Base-by-base conservation (phyloP, 1,284 basidiomycete genomes). In the Tilletia walkeri region DNA sequence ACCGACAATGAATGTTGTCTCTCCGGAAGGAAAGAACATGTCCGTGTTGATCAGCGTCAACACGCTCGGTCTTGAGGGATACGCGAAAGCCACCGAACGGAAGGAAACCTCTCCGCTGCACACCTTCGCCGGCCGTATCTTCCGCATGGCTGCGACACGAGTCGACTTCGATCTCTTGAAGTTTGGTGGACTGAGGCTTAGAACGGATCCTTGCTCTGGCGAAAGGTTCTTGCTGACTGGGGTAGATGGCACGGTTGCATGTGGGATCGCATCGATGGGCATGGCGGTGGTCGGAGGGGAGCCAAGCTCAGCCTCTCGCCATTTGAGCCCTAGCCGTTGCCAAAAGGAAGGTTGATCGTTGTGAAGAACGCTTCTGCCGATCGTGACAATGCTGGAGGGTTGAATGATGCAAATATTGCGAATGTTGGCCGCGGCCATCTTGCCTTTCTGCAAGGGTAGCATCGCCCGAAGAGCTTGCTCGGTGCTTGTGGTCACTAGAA, bases 1-100 rank as follows among this genome's bases (percentile, higher is more conserved):
- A 65, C 95, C 95, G 68, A 97, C 92, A 77, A 98, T 90, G 85
- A 94, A 97, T 0, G 95, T 96, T 24, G 88, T 92, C 84, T 98
- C 94, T 49, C 88, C 86, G 0, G 92, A 88, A 1, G 94, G 91
- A 65, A 99, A 88, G 86, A 86, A 79, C 73, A 93, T 86, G 38
- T 86, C 88, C 68, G 92, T 88, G 78, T 90, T 85, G 39, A 86
- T 78, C 34, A 94, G 87, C 14, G 90, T 90, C 1, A 86, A 87
- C 54, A 86, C 83, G 38, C 87, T 86, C 1, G 90, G 89, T 10
- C 93, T 89, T 0, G 93, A 90, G 0, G 95, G 94, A 84, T 99
- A 98, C 30, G 91, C 87, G 84, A 95, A 95, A 0, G 89, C 88
- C 70, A 98, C 87, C 73, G 89, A 86, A 71, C 88, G 87, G n/a